Evolutionary conservation across 129 eudicot genomes (phyloP), one percentile per base, ranked within the genome.

Genomic region (Mikania micrantha): DNA sequence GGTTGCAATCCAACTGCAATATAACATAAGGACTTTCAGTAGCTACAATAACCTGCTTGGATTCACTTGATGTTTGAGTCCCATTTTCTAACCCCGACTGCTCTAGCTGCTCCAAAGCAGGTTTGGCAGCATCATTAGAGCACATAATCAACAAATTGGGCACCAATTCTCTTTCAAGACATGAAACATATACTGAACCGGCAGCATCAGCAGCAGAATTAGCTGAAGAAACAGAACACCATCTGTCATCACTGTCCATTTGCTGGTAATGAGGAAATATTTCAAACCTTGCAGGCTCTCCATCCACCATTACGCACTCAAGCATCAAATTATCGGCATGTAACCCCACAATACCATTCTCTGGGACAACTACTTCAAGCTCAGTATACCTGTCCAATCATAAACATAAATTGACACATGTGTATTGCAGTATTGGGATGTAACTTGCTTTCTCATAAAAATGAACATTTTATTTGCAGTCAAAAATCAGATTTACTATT

Each of bases 161-260:
- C 40, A 90, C 85, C 62, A 87, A 66, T 78, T 94, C 97, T 70
- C 91, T 79, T 59, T 94, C 87, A 28, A 94, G 86, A 72, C 87
- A 75, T 58, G 97, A 90, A 32, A 87, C 73, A 58, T 94, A 94
- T 56, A 86, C 91, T 16, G 95, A 88, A 20, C 97, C 91, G 10
- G 97, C 96, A 53, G 96, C 99, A 83, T 94, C 94, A 44, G 99
- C 97, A 32, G 99, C 99, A 60, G 97, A 90, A 69, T 71, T 81
- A 25, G 95, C 85, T 38, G 99, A 84, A 27, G 99, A 94, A 16
- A 94, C 97, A 1, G 90, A 88, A 66, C 87, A 81, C 97, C 97
- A 94, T 68, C 95, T 85, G 66, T 87, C 86, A 32, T 81, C 85
- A 64, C 74, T 91, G 31, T 85, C 94, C 78, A 85, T 74, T 70